These are phyloP conservation scores for Peronospora destructor DNA, from an alignment of 352 stramenopile species.

Conservation along the genomic window DNA sequence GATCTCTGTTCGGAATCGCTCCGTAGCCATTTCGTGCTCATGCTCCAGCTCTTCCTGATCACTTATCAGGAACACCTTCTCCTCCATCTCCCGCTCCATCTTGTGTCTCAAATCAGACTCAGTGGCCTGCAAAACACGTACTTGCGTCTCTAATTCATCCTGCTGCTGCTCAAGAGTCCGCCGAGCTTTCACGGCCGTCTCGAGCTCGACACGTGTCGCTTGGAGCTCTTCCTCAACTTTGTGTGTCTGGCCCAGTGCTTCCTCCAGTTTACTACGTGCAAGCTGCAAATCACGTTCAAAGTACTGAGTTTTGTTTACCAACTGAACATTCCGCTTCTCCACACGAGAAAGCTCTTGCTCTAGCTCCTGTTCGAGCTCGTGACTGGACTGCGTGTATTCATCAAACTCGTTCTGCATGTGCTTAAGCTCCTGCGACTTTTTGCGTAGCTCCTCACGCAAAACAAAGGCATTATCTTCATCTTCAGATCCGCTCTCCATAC, in stretches of 20 bases:
- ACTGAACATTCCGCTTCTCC: constrained; percentile 42
- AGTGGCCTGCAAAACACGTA: constrained; percentile 75
- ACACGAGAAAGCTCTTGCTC: constrained; percentile 66
- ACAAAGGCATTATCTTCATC: constrained; percentile 28
- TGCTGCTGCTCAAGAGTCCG: constrained; percentile 63
- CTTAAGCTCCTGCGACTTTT: constrained; percentile 56
- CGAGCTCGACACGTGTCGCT: constrained; percentile 38
- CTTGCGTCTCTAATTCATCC: constrained; percentile 72
- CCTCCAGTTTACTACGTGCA: constrained; percentile 45
- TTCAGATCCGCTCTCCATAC: constrained; percentile 31
- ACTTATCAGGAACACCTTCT: constrained; percentile 79
- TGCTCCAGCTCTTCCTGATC: constrained; percentile 79
- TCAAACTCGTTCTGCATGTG: constrained; percentile 70
- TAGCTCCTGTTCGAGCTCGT: constrained; percentile 70
- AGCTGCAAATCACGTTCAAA: constrained; percentile 48
- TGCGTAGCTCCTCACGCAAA: constrained; percentile 44
- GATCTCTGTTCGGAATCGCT: constrained; percentile 78
- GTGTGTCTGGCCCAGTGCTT: constrained; percentile 42
- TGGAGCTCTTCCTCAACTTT: constrained; percentile 48
- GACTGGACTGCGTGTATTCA: constrained; percentile 77
- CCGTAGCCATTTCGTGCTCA: constrained; percentile 67
- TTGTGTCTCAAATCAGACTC: constrained; percentile 73
- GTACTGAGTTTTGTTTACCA: constrained; percentile 41
- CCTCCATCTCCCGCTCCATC: constrained; percentile 81
- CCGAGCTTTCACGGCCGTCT: constrained; percentile 30